phyloP scores from a whole-genome alignment of 2,329 filamentous ascomycete genomes.

The Botrytis byssoidea region DNA sequence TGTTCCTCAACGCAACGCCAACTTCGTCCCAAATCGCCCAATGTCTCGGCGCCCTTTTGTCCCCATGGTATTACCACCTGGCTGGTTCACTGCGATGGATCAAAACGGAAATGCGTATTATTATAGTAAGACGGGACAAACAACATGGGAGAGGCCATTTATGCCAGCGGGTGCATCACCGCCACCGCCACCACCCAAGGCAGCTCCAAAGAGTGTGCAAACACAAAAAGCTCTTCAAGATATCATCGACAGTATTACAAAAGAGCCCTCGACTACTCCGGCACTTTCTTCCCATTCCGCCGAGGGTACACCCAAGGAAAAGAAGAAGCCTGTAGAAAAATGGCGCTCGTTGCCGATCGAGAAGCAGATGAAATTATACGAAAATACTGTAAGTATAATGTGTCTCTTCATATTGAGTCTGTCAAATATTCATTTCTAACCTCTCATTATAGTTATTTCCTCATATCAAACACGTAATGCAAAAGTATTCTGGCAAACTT shows the following conservation, averaged over 20 bases:
- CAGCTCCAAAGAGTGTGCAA: conserved; percentile 42
- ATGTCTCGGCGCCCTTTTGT: conserved; percentile 57
- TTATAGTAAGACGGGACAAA: conserved; percentile 74
- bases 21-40: conserved; percentile 52
- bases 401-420: neutral
- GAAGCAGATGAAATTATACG: conserved; percentile 93
- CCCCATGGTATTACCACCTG: conserved; percentile 63
- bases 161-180: conserved; percentile 61
- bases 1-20: conserved; percentile 56
- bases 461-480: conserved; percentile 79
- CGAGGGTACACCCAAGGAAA: conserved; percentile 52
- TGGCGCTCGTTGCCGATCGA: conserved; percentile 70
- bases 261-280: conserved; percentile 50
- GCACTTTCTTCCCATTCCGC: conserved; percentile 61
- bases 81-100: conserved; percentile 80
- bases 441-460: conserved; percentile 60
- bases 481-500: conserved; percentile 83
- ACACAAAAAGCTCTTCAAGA: conserved; percentile 77
- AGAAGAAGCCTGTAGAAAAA: conserved; percentile 64
- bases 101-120: conserved; percentile 75
- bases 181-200: conserved; percentile 52
- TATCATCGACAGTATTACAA: conserved; percentile 81
- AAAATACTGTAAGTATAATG: conserved; percentile 73
- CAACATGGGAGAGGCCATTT: conserved; percentile 79
- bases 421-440: conserved; percentile 25